These are phyloP conservation scores for Annona squamosa DNA, from an alignment of 164 flowering plant species.

Conservation along the genomic window DNA sequence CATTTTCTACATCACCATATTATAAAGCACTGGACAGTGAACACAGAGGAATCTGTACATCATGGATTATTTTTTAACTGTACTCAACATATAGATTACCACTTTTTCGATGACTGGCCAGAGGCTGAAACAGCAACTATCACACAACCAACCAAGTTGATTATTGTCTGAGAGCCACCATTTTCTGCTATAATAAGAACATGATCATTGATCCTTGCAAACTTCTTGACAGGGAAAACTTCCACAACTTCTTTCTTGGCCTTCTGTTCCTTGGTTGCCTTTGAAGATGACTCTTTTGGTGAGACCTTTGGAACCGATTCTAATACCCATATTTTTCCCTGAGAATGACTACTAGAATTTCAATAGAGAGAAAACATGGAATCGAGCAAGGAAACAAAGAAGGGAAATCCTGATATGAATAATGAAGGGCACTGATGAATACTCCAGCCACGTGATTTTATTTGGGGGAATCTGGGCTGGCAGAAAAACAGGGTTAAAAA, in stretches of 20 bases:
- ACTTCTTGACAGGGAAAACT: constrained; percentile 55
- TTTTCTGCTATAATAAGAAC: constrained; percentile 44
- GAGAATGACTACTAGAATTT: constrained; percentile 4
- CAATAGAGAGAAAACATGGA: not conserved
- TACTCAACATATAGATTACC: constrained; percentile 31
- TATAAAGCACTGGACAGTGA: too few species aligned
- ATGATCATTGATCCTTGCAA: constrained; percentile 52
- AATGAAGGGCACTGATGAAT: not conserved
- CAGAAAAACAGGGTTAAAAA: too few species aligned
- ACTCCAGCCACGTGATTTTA: too few species aligned
- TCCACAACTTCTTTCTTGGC: constrained; percentile 50
- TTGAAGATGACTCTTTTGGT: constrained; percentile 18
- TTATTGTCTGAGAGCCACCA: constrained; percentile 41
- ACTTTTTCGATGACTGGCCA: constrained; percentile 56
- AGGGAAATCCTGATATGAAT: not conserved
- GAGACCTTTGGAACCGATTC: constrained; percentile 45
- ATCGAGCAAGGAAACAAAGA: not conserved
- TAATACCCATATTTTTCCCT: constrained; percentile 80
- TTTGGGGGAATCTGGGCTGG: too few species aligned
- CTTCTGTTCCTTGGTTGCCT: constrained; percentile 40
- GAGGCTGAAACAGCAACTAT: constrained; percentile 80
- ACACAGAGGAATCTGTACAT: not conserved
- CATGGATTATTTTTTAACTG: not conserved
- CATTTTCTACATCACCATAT: too few species aligned
- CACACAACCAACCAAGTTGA: constrained; percentile 49